Conservation (phyloP, 2,329 filamentous ascomycete species). For the Metarhizium guizhouense region DNA sequence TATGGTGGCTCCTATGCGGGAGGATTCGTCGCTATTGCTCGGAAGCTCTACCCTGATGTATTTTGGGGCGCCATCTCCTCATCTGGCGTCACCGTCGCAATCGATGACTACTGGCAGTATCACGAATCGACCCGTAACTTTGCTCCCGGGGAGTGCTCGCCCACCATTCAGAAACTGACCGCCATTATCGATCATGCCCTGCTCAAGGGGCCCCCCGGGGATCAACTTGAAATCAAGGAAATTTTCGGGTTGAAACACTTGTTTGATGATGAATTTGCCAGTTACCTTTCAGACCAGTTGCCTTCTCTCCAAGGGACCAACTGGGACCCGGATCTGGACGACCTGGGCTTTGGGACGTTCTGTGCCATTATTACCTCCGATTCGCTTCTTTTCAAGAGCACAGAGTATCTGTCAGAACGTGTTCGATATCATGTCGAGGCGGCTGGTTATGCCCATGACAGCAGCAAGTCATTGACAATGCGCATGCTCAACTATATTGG, state of each 20-base stretch:
- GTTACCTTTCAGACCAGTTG: slow-evolving; percentile 31
- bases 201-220: slow-evolving; percentile 17
- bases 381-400: slow-evolving; percentile 31
- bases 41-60: slow-evolving; percentile 66
- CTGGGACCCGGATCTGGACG: slow-evolving; percentile 42
- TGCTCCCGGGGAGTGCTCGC: slow-evolving; percentile 51
- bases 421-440: slow-evolving; percentile 30
- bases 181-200: slow-evolving; percentile 43
- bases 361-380: slow-evolving; percentile 37
- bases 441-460: slow-evolving; percentile 29
- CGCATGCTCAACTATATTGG: slow-evolving; percentile 45
- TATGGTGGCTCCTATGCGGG: slow-evolving; percentile 84
- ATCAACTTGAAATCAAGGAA: slow-evolving; percentile 38
- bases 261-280: slow-evolving; percentile 39
- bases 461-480: slow-evolving; percentile 27
- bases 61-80: slow-evolving; percentile 75
- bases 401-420: slow-evolving; percentile 22
- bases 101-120: slow-evolving; percentile 67
- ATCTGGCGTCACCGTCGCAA: slow-evolving; percentile 69
- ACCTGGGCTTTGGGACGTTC: slow-evolving; percentile 34
- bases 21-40: slow-evolving; percentile 66
- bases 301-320: slow-evolving; percentile 37
- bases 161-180: slow-evolving; percentile 49
- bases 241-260: slow-evolving; percentile 38
- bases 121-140: slow-evolving; percentile 41